Evolutionary conservation across 345 rosid species (phyloP).

Genomic region (Pugionium dolabratum): DNA sequence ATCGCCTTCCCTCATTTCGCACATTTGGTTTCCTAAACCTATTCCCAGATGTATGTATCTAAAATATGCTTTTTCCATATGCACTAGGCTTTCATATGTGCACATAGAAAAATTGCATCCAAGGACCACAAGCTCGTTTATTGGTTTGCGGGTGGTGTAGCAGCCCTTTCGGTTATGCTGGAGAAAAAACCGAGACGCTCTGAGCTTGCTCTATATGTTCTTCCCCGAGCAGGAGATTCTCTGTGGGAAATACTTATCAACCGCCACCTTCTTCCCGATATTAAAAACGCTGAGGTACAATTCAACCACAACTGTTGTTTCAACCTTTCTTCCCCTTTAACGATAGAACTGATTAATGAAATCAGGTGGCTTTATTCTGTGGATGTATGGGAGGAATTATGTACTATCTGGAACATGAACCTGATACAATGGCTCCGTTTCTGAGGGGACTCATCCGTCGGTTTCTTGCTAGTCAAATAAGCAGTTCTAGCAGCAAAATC

Average conservation of each 20-base stretch:
- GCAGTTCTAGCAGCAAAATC: constrained; percentile 64
- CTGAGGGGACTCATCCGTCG: constrained; percentile 89
- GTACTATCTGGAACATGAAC: constrained; percentile 94
- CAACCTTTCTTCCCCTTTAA: constrained; percentile 7
- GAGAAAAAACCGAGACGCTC: constrained; percentile 95
- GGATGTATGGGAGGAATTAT: constrained; percentile 99
- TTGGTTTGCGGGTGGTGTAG: constrained; percentile 85
- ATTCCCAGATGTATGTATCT: neutral
- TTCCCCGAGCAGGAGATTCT: constrained; percentile 97
- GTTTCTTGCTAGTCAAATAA: constrained; percentile 91
- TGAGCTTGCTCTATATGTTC: constrained; percentile 95
- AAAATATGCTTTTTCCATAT: constrained; percentile 14
- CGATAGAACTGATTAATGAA: neutral
- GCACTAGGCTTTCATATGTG: constrained; percentile 80
- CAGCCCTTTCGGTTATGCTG: constrained; percentile 90
- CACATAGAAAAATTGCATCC: constrained; percentile 79
- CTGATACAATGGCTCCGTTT: constrained; percentile 95
- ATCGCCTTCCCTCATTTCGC: constrained; percentile 22
- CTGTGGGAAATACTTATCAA: constrained; percentile 88
- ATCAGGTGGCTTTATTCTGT: constrained; percentile 90
- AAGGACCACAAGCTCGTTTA: constrained; percentile 94
- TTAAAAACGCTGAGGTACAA: constrained; percentile 90
- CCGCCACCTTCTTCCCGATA: constrained; percentile 79
- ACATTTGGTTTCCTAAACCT: neutral
- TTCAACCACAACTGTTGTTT: neutral